phyloP scores from a whole-genome alignment of 108 stramenopile species.

The Skeletonema menzelii region DNA sequence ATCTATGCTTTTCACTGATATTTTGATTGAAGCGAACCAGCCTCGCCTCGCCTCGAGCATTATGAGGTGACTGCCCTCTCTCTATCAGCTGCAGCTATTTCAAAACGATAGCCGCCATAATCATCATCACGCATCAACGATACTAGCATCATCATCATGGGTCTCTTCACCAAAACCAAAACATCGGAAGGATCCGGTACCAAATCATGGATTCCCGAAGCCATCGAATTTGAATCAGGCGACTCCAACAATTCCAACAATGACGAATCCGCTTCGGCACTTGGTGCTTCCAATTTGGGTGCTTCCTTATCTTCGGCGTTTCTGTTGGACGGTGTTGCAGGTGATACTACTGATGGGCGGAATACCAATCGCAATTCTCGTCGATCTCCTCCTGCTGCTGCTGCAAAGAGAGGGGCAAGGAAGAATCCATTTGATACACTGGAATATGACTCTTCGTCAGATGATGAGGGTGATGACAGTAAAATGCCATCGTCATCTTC shows the following conservation, averaged over 20 bases:
- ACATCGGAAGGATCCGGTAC: neutral
- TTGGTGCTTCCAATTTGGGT: neutral
- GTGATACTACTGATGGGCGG: too few relatives aligned
- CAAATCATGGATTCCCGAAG: constrained; percentile 8
- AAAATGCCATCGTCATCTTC: neutral
- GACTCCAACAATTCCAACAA: neutral
- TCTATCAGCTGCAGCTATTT: too few relatives aligned
- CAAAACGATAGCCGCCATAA: too few relatives aligned
- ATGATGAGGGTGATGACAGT: neutral
- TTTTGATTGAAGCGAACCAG: too few relatives aligned
- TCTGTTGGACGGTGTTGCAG: neutral
- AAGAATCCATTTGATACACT: neutral
- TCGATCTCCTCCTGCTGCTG: neutral
- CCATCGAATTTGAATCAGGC: constrained; percentile 15
- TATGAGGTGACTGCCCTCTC: too few relatives aligned
- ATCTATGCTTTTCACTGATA: too few relatives aligned
- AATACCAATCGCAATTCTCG: neutral
- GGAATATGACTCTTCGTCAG: neutral
- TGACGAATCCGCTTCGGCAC: neutral
- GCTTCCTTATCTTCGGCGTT: neutral
- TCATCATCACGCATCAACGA: too few relatives aligned
- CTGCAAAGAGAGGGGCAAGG: neutral
- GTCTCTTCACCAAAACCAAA: neutral
- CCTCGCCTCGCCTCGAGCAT: too few relatives aligned
- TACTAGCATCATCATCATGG: too few relatives aligned